phyloP scores from a whole-genome alignment of 352 stramenopile species.

The Phytopythium sindhum region DNA sequence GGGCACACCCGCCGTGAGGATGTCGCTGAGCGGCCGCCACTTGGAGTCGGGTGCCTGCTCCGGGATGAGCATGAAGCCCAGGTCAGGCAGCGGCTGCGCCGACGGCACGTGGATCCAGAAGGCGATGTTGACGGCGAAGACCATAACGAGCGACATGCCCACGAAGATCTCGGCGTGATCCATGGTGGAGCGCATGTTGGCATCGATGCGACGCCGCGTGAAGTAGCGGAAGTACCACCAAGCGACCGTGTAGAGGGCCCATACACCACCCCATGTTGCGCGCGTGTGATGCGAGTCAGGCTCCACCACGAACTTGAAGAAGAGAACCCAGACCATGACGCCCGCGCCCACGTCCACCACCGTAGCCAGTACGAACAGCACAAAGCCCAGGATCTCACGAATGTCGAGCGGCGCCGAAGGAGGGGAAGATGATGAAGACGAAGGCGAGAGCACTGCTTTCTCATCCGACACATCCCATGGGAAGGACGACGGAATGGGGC shows the following conservation, averaged over 20 bases:
- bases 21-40: slow-evolving; percentile 64
- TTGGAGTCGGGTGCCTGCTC: slow-evolving; percentile 52
- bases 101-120: slow-evolving; percentile 70
- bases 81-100: slow-evolving; percentile 49
- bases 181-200: slow-evolving; percentile 34
- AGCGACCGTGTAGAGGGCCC: slow-evolving; percentile 41
- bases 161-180: slow-evolving; percentile 70
- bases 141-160: slow-evolving; percentile 58
- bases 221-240: slow-evolving; percentile 47
- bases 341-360: slow-evolving; percentile 37
- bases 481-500: slow-evolving; percentile 27
- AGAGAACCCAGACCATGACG: slow-evolving; percentile 55
- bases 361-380: slow-evolving; percentile 40
- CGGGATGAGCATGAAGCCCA: slow-evolving; percentile 75
- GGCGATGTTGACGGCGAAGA: slow-evolving; percentile 69
- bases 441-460: slow-evolving; percentile 13
- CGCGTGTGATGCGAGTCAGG: slow-evolving; percentile 39
- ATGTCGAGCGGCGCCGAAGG: slow-evolving; percentile 30
- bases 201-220: slow-evolving; percentile 38
- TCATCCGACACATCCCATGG: slow-evolving; percentile 20
- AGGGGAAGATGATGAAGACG: not conserved
- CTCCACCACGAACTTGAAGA: slow-evolving; percentile 68
- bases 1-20: slow-evolving; percentile 55
- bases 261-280: slow-evolving; percentile 47
- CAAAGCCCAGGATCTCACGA: slow-evolving; percentile 39